Percentiles rank a stretch among this genome's conserved stretches.
These are phyloP conservation scores for Knoxia roxburghii DNA, from an alignment of 257 asterid genomes.

Conservation along the genomic window DNA sequence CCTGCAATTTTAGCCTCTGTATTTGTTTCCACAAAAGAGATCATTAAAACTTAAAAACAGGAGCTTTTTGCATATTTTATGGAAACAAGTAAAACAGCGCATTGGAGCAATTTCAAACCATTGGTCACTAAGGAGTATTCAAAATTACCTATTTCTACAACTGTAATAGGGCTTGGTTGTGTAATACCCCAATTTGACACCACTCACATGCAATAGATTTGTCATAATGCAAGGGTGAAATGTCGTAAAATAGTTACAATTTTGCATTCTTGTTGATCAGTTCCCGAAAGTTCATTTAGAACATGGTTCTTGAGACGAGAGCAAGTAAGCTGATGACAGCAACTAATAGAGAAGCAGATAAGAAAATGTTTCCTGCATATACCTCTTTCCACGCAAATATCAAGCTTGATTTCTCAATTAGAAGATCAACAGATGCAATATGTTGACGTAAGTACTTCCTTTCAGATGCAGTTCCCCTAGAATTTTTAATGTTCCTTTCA, in stretches of 20 bases:
- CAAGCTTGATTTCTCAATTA: conserved; percentile 70
- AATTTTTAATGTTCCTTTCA: conserved; percentile 49
- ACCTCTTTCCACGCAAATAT: conserved; percentile 72
- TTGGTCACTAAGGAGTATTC: background rate
- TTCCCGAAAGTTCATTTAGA: background rate
- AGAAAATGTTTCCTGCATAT: conserved; percentile 8
- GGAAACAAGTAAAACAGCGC: background rate
- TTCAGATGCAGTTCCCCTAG: conserved; percentile 64
- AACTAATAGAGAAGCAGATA: conserved; percentile 12
- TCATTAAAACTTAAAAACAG: background rate
- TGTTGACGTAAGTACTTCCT: conserved; percentile 67
- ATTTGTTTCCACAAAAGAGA: background rate
- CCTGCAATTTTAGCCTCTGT: background rate
- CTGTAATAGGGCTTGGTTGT: background rate
- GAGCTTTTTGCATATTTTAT: background rate
- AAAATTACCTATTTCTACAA: too few relatives aligned
- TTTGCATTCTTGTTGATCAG: background rate
- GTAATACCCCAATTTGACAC: background rate
- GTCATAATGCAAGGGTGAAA: background rate
- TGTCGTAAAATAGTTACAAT: background rate
- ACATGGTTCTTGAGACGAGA: background rate
- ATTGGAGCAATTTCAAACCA: background rate
- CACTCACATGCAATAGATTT: background rate
- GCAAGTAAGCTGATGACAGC: conserved; percentile 15
- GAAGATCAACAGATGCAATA: conserved; percentile 53